phyloP scores from a whole-genome alignment of 2,329 filamentous ascomycete genomes.

The Emmonsiellopsis sp. region DNA sequence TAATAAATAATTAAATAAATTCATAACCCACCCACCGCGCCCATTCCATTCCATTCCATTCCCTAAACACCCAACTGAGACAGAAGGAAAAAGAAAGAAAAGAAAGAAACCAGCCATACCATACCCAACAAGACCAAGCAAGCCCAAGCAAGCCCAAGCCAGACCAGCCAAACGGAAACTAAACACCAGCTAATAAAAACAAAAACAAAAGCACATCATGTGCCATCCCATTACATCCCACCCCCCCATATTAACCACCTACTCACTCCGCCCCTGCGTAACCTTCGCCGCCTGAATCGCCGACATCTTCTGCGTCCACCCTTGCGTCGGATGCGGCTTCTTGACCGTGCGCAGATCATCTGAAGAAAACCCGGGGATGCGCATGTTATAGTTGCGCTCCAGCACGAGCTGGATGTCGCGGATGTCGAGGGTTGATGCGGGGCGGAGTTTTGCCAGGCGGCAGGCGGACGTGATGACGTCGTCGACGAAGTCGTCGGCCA shows the following conservation, averaged over 20 bases:
- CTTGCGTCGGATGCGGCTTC: conserved; percentile 78
- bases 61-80: not conserved
- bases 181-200: too few relatives aligned
- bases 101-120: not conserved
- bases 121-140: not conserved
- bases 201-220: too few relatives aligned
- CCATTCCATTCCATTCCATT: not conserved
- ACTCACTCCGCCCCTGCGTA: conserved; percentile 35
- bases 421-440: conserved; percentile 81
- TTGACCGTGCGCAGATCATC: conserved; percentile 91
- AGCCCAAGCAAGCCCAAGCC: not conserved
- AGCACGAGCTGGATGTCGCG: conserved; percentile 75
- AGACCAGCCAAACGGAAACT: not conserved
- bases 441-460: conserved; percentile 84
- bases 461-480: conserved; percentile 80
- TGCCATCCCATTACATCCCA: too few relatives aligned
- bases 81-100: not conserved
- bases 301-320: conserved; percentile 95
- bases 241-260: not conserved
- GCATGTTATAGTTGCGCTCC: conserved; percentile 79
- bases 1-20: too few relatives aligned
- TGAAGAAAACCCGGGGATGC: conserved; percentile 85
- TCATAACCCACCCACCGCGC: too few relatives aligned
- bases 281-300: conserved; percentile 90
- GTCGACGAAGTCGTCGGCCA: conserved; percentile 93